Evolutionary conservation across 306 rosid genomes (phyloP).

Genomic region (Vicia faba): DNA sequence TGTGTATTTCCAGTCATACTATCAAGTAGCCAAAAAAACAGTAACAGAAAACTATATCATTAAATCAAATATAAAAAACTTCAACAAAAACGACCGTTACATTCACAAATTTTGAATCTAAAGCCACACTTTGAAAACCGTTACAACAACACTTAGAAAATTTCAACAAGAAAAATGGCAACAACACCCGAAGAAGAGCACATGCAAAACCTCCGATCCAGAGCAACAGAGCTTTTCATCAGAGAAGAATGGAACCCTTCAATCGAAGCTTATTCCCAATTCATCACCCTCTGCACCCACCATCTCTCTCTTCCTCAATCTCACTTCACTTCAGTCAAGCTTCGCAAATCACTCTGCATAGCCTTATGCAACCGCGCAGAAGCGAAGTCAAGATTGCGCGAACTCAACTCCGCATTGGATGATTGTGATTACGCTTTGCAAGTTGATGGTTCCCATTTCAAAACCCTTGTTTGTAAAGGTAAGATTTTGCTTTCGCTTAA

Average conservation of each 20-base stretch:
- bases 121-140: slow-evolving; percentile 26
- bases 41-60: background rate
- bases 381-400: slow-evolving; percentile 62
- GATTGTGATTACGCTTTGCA: slow-evolving; percentile 75
- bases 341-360: slow-evolving; percentile 64
- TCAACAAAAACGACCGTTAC: slow-evolving; percentile 47
- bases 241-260: slow-evolving; percentile 87
- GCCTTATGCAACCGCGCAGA: slow-evolving; percentile 82
- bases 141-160: slow-evolving; percentile 6
- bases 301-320: slow-evolving; percentile 35
- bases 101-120: slow-evolving; percentile 23
- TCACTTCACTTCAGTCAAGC: slow-evolving; percentile 44
- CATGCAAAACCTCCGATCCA: slow-evolving; percentile 73
- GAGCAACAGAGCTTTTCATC: slow-evolving; percentile 76
- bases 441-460: slow-evolving; percentile 67
- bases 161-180: slow-evolving; percentile 41
- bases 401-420: slow-evolving; percentile 50
- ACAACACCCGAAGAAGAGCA: slow-evolving; percentile 45
- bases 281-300: slow-evolving; percentile 60
- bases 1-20: background rate
- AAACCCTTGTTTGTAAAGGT: slow-evolving; percentile 83
- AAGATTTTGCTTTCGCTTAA: slow-evolving; percentile 69
- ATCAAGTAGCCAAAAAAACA: background rate
- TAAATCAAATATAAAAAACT: background rate
- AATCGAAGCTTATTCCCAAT: slow-evolving; percentile 54